A percentile compares a stretch with the other conserved stretches of the same genome.
Evolutionary conservation across 805 yeast genomes (phyloP).

Genomic region (Scheffersomyces stipitis): DNA sequence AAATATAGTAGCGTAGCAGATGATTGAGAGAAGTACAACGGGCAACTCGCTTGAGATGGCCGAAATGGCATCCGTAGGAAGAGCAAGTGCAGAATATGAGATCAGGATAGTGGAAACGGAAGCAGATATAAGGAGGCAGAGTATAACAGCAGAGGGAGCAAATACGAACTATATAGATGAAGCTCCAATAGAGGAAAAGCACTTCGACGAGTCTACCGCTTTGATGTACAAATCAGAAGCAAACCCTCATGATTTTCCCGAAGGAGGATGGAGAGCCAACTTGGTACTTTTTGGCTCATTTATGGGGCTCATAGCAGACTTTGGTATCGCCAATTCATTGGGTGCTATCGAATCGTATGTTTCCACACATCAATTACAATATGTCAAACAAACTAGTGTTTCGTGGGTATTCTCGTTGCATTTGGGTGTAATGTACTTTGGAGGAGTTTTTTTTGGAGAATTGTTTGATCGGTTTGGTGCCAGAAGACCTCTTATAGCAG

Average conservation of each 20-base stretch:
- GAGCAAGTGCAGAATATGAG: no score
- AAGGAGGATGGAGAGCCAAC: constrained; percentile 19
- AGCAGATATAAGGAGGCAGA: no score
- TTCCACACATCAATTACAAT: constrained; percentile 12
- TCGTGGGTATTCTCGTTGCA: constrained; percentile 21
- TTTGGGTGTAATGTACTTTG: constrained; percentile 17
- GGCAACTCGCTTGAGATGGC: no score
- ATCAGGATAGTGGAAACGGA: no score
- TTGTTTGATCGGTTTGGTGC: constrained; percentile 49
- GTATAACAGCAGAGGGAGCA: no score
- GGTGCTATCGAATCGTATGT: constrained; percentile 21
- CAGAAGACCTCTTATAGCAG: constrained; percentile 32
- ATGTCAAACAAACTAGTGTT: constrained; percentile 11
- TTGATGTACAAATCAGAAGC: constrained; percentile 16
- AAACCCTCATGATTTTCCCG: constrained; percentile 17
- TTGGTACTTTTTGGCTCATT: constrained; percentile 18
- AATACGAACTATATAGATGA: no score
- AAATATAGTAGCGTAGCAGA: no score
- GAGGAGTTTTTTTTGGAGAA: constrained; percentile 42
- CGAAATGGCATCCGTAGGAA: no score
- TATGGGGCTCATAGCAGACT: constrained; percentile 18
- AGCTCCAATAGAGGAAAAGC: no score
- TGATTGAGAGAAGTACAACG: no score
- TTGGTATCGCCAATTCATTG: constrained; percentile 20
- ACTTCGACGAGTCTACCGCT: neutral